Evolutionary conservation across 192 early-diverging fungal genomes (phyloP).

Genomic region (Phycomyces nitens): DNA sequence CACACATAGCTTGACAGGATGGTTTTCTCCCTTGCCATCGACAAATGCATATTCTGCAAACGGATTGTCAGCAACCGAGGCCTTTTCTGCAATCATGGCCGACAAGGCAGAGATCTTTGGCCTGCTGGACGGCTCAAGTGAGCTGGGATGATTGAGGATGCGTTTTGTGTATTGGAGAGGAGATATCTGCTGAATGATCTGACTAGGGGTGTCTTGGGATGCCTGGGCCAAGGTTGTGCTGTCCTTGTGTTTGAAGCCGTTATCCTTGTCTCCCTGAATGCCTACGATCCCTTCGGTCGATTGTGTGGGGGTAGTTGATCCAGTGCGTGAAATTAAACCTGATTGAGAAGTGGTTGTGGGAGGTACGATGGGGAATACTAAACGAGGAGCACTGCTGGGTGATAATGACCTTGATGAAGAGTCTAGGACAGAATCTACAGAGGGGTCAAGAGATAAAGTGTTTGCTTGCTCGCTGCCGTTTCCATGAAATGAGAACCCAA

Average conservation of each 20-base stretch:
- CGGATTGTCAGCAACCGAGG: conserved; percentile 57
- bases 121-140: conserved; percentile 4
- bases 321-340: background rate
- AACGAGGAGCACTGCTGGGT: background rate
- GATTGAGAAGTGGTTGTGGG: background rate
- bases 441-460: conserved; percentile 27
- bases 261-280: background rate
- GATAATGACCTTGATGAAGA: conserved; percentile 19
- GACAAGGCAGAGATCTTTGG: conserved; percentile 50
- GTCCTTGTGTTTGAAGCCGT: too few relatives aligned
- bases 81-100: conserved; percentile 59
- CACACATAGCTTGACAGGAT: conserved; percentile 58
- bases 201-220: conserved; percentile 8
- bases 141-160: conserved; percentile 14
- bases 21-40: conserved; percentile 59
- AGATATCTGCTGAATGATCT: background rate
- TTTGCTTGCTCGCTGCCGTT: background rate
- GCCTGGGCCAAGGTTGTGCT: background rate
- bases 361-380: background rate
- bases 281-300: background rate
- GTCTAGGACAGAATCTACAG: conserved; percentile 44
- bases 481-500: conserved; percentile 1
- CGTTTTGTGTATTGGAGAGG: background rate
- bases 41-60: conserved; percentile 65
- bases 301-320: background rate